Percentiles rank a stretch among this genome's conserved stretches.
Evolutionary conservation across 2,329 filamentous ascomycete species (phyloP).

Genomic region (Verticillium klebahnii): DNA sequence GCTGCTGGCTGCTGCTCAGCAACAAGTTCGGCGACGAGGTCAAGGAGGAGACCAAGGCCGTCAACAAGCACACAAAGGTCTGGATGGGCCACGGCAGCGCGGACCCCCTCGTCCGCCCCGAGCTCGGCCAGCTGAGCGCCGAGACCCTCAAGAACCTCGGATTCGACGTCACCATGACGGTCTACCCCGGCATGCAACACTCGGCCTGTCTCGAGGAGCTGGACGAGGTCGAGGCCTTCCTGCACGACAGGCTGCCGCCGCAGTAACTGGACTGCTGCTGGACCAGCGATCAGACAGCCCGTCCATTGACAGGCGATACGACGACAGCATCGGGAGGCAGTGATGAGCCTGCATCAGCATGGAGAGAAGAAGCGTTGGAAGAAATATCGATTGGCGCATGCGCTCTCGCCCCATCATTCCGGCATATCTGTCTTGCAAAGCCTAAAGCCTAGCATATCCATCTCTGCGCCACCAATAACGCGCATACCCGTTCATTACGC

Average conservation of each 20-base stretch:
- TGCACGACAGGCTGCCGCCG: conserved; percentile 42
- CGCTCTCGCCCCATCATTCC: not conserved
- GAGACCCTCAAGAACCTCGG: conserved; percentile 65
- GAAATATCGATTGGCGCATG: not conserved
- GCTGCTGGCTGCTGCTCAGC: conserved; percentile 70
- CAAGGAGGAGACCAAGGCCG: conserved; percentile 28
- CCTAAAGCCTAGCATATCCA: not conserved
- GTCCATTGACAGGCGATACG: no score
- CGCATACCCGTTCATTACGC: not conserved
- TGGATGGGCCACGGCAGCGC: conserved; percentile 84
- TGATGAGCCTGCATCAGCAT: not conserved
- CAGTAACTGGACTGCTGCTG: not conserved
- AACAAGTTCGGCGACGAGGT: conserved; percentile 38
- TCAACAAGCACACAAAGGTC: conserved; percentile 73
- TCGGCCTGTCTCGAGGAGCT: conserved; percentile 75
- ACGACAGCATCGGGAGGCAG: not conserved
- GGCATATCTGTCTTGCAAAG: not conserved
- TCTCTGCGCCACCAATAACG: not conserved
- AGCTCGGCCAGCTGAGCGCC: conserved; percentile 64
- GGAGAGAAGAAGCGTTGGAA: not conserved
- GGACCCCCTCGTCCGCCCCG: conserved; percentile 67
- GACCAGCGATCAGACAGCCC: no score
- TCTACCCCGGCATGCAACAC: conserved; percentile 72
- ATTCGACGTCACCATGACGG: conserved; percentile 69
- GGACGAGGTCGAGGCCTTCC: conserved; percentile 67